Evolutionary conservation across 2,329 filamentous ascomycete species (phyloP).

Genomic region (Lizonia empirigonia): DNA sequence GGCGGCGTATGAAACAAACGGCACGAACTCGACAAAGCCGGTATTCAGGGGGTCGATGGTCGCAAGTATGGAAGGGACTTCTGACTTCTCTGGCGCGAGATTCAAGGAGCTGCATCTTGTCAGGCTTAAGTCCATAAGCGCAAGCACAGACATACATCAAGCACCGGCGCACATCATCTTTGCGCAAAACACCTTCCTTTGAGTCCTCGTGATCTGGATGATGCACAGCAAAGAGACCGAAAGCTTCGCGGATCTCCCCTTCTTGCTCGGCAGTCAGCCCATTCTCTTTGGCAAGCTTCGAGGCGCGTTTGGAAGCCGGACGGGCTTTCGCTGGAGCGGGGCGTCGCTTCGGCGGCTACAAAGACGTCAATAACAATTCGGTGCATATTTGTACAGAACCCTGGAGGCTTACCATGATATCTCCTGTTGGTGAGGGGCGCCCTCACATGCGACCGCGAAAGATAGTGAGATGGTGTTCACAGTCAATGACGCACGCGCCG

Average conservation of each 20-base stretch:
- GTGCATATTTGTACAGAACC: neutral
- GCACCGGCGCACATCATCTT: conserved; percentile 54
- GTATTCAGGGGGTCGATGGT: conserved; percentile 82
- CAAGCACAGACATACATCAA: conserved; percentile 53
- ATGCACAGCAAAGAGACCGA: conserved; percentile 70
- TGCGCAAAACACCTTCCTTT: conserved; percentile 58
- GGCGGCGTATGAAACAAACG: conserved; percentile 87
- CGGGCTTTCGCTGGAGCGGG: conserved; percentile 28
- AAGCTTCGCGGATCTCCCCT: conserved; percentile 88
- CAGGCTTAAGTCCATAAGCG: conserved; percentile 5
- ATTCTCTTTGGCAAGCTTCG: conserved; percentile 91
- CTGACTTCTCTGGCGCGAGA: conserved; percentile 67
- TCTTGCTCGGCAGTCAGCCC: conserved; percentile 84
- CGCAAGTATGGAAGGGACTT: conserved; percentile 77
- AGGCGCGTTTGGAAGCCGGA: conserved; percentile 61
- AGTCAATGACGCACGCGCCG: conserved; percentile 28
- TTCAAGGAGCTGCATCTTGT: conserved; percentile 71
- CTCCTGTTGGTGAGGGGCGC: neutral
- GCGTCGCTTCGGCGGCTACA: conserved; percentile 41
- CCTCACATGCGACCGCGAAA: conserved; percentile 3
- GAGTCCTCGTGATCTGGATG: conserved; percentile 67
- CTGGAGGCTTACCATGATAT: conserved; percentile 26
- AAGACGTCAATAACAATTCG: neutral
- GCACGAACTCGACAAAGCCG: conserved; percentile 77
- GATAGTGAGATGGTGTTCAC: conserved; percentile 15